Conservation (phyloP, 129 eudicot genomes). For the Gnaphalium uliginosum region DNA sequence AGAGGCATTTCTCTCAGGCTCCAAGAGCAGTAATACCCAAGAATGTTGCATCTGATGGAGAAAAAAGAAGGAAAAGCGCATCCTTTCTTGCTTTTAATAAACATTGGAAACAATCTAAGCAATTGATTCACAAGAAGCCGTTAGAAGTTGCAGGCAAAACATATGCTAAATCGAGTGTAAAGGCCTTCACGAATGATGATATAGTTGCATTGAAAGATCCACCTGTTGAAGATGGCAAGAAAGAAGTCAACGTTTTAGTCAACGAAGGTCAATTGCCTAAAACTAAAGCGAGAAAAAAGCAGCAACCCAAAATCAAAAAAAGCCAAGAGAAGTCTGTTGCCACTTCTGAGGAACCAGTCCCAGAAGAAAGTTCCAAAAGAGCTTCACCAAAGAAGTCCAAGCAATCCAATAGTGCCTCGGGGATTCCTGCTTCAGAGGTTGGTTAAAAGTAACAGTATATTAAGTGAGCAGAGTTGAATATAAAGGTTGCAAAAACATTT, state of each 20-base stretch:
- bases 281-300: slow-evolving; percentile 47
- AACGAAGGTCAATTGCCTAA: slow-evolving; percentile 30
- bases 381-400: slow-evolving; percentile 47
- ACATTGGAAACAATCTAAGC: slow-evolving; percentile 41
- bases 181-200: slow-evolving; percentile 37
- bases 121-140: slow-evolving; percentile 37
- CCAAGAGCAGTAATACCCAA: slow-evolving; percentile 38
- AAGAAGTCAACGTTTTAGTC: slow-evolving; percentile 20
- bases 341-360: slow-evolving; percentile 35
- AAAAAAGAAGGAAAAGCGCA: slow-evolving; percentile 19
- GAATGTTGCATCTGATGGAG: slow-evolving; percentile 32
- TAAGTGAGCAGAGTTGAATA: background rate
- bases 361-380: slow-evolving; percentile 35
- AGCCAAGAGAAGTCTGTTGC: slow-evolving; percentile 36
- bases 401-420: slow-evolving; percentile 21
- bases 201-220: slow-evolving; percentile 25
- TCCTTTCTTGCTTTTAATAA: slow-evolving; percentile 35
- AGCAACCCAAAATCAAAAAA: slow-evolving; percentile 44
- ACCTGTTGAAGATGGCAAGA: slow-evolving; percentile 32
- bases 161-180: slow-evolving; percentile 24
- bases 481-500: slow-evolving; percentile 1
- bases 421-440: slow-evolving; percentile 53
- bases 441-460: slow-evolving; percentile 26
- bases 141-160: slow-evolving; percentile 27
- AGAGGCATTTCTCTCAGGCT: slow-evolving; percentile 47